Evolutionary conservation across 2,329 filamentous ascomycete species (phyloP), one percentile per base, ranked within the genome.

Genomic region (Ophiocordyceps unilateralis): DNA sequence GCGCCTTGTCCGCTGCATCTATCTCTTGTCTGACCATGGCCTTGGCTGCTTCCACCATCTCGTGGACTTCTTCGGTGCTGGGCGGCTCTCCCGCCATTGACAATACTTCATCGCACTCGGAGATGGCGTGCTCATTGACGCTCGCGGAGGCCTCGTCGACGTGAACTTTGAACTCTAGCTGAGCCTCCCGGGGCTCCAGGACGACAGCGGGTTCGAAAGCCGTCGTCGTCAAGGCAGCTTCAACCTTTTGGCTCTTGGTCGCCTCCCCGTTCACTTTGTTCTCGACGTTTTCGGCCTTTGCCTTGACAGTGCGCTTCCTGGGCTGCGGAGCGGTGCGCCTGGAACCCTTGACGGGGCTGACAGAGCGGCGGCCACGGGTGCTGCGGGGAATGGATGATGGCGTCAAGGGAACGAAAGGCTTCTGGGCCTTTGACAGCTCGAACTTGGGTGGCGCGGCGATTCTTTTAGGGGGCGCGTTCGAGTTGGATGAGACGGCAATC

Each of bases 11-110:
- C 12, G 58, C 58, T 39, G 62, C 55, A 58, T 69, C 64, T 48
- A 72, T 65, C 47, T 72, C 73, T 46, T 78, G 78, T 48, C 82
- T 74, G 5, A 95, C 88, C 84, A 95, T 94, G 51, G 80, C 76
- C 64, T 81, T 86, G 26, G 91, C 91, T 54, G 85, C 78, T 23
- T 79, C 79, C 46, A 96, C 81, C 81, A 95, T 87, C 44, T 79
- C 74, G 45, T 82, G 73, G 1, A 87, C 80, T 53, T 91, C 83
- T 49, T 87, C 82, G 0, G 84, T 78, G 12, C 78, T 74, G 0
- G 83, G 80, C 9, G 87, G 70, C 47, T 84, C 76, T 43, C 72
- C 74, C 10, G 76, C 69, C 4, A 54, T 58, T 8, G 60, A 54
- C 21, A 74, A 51, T 14, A 87, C 83, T 55, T 91, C 70, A 49